phyloP scores from a whole-genome alignment of 179 eudicot species.

The Drosera spatulata region DNA sequence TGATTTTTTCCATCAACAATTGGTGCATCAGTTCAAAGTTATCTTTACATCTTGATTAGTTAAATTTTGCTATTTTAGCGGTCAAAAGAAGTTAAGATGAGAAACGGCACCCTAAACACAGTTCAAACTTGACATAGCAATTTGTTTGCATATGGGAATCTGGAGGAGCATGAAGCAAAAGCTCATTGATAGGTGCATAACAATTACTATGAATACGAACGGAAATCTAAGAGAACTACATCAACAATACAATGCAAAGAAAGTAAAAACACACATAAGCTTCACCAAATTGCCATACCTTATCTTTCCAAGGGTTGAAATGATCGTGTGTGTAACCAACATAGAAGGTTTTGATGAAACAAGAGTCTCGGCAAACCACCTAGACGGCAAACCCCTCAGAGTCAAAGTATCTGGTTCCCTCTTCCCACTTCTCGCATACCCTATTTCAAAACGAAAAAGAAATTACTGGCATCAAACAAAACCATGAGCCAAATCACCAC shows the following conservation, averaged over 20 bases:
- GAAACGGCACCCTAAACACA: too few relatives aligned
- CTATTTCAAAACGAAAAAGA: slow-evolving; percentile 13
- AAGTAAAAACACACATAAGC: too few relatives aligned
- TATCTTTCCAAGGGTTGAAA: slow-evolving; percentile 77
- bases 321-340: slow-evolving; percentile 82
- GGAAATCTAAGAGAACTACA: not conserved
- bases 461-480: not conserved
- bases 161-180: too few relatives aligned
- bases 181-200: too few relatives aligned
- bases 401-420: slow-evolving; percentile 71
- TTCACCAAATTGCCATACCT: slow-evolving; percentile 24
- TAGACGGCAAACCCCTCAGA: slow-evolving; percentile 73
- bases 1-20: too few relatives aligned
- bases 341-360: slow-evolving; percentile 85
- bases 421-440: slow-evolving; percentile 41
- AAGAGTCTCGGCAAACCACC: slow-evolving; percentile 85
- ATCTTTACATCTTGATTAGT: too few relatives aligned
- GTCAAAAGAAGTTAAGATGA: too few relatives aligned
- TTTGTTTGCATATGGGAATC: too few relatives aligned
- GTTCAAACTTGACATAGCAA: too few relatives aligned
- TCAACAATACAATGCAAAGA: not conserved
- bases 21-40: too few relatives aligned
- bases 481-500: not conserved
- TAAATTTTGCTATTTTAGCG: too few relatives aligned
- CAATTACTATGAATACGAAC: too few relatives aligned